Percentiles rank a stretch among this genome's conserved stretches.
Conservation (phyloP, 495 filamentous ascomycete species). For the Neurospora sp. region DNA sequence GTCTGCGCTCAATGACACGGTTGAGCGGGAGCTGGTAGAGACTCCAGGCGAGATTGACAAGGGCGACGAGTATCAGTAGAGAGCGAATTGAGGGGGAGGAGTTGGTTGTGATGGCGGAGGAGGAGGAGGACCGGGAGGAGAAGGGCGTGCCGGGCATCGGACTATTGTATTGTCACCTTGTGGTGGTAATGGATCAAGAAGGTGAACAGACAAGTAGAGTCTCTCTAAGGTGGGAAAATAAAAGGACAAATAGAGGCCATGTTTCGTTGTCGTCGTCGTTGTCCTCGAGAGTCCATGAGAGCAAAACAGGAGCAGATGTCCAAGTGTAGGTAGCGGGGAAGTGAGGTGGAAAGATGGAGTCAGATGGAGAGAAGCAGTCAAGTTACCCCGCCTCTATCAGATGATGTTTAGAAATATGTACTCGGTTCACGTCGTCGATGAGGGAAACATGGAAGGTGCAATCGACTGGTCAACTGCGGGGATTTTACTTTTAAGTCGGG, state of each 20-base stretch:
- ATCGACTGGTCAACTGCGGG: not conserved
- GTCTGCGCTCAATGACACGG: slow-evolving; percentile 34
- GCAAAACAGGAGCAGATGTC: not conserved
- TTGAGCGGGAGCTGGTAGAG: slow-evolving; percentile 38
- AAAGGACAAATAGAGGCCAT: not conserved
- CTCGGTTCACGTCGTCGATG: not conserved
- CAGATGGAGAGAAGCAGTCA: not conserved
- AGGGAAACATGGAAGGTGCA: not conserved
- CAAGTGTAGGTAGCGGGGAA: not conserved
- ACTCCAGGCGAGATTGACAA: slow-evolving; percentile 33
- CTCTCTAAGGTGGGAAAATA: not conserved
- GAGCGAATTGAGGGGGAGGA: slow-evolving; percentile 14
- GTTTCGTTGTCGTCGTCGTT: not conserved
- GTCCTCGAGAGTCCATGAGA: not conserved
- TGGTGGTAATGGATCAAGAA: not conserved
- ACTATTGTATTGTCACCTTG: not conserved
- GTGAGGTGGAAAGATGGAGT: not conserved
- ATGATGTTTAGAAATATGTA: no score
- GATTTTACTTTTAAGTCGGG: not conserved
- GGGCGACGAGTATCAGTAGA: slow-evolving; percentile 27
- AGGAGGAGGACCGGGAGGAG: not conserved
- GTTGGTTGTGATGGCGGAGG: not conserved
- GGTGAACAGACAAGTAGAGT: not conserved
- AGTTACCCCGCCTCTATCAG: no score
- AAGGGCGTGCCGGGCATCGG: not conserved